These are phyloP conservation scores for Aspergillus bertholletiae DNA, from an alignment of 495 filamentous ascomycete species.

Conservation along the genomic window DNA sequence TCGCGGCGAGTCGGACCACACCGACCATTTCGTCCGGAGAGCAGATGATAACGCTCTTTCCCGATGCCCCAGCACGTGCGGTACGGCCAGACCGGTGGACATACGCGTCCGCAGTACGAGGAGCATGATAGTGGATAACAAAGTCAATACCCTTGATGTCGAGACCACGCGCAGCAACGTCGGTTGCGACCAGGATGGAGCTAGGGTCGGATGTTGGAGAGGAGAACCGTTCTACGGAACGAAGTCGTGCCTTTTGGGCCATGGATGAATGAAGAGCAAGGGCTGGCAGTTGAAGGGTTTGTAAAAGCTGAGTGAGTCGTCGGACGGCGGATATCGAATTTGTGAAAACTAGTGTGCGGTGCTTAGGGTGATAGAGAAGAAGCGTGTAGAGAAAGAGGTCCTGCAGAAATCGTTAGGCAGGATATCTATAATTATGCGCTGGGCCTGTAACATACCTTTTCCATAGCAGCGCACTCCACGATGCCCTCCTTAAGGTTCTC, in stretches of 20 bases:
- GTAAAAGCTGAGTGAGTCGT: conserved; percentile 79
- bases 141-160: conserved; percentile 87
- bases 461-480: conserved; percentile 84
- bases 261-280: conserved; percentile 86
- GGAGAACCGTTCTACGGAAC: conserved; percentile 88
- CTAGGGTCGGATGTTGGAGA: conserved; percentile 50
- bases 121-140: conserved; percentile 92
- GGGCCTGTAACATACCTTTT: conserved; percentile 59
- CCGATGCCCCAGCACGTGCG: conserved; percentile 72
- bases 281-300: conserved; percentile 74
- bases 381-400: conserved; percentile 92
- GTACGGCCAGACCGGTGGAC: conserved; percentile 95
- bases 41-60: conserved; percentile 82
- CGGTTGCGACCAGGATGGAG: conserved; percentile 85
- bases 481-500: conserved; percentile 81
- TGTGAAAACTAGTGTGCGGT: conserved; percentile 81
- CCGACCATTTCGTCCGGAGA: conserved; percentile 86
- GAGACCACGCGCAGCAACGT: conserved; percentile 93
- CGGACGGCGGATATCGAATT: conserved; percentile 94
- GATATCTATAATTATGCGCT: too few relatives aligned
- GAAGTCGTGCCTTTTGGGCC: conserved; percentile 93
- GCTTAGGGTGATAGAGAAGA: conserved; percentile 75
- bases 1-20: conserved; percentile 77
- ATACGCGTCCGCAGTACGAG: conserved; percentile 86
- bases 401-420: conserved; percentile 25